Percentiles rank a stretch among this genome's conserved stretches.
These are phyloP conservation scores for Platanthera zijinensis DNA, from an alignment of 106 monocot species.

Conservation along the genomic window DNA sequence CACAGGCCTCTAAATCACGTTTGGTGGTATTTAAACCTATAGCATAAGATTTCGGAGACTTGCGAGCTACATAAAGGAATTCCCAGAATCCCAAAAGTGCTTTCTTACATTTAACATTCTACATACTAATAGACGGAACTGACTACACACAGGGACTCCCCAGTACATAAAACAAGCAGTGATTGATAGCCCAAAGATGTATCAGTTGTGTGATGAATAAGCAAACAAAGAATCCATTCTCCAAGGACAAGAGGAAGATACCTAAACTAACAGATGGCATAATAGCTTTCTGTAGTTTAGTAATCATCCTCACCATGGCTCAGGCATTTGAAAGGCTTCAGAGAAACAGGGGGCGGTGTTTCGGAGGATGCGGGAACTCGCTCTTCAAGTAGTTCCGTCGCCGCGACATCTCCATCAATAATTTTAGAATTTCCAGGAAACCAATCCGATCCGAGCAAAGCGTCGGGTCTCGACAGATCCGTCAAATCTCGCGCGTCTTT, in stretches of 20 bases:
- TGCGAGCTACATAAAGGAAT: too few species aligned
- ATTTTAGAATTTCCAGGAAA: neutral
- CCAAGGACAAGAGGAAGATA: neutral
- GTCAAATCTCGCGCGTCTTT: neutral
- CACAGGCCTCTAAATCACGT: too few species aligned
- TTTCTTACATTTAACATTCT: too few species aligned
- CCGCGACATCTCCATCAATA: conserved; percentile 2
- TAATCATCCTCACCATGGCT: conserved; percentile 6
- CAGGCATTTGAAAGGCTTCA: conserved; percentile 22
- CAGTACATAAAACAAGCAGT: neutral
- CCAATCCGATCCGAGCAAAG: conserved; percentile 14
- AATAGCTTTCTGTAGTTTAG: neutral
- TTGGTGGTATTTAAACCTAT: too few species aligned
- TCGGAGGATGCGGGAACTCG: neutral
- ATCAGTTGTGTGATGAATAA: too few species aligned
- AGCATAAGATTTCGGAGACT: too few species aligned
- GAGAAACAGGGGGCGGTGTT: neutral
- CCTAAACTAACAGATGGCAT: neutral
- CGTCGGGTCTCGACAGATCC: conserved; percentile 23
- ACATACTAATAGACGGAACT: too few species aligned
- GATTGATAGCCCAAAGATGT: neutral
- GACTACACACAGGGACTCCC: too few species aligned
- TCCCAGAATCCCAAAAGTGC: too few species aligned
- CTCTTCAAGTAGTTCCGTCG: neutral
- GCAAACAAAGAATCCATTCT: neutral